Percentiles rank a stretch among this genome's conserved stretches.
phyloP scores from a whole-genome alignment of 331 rosid species.

The Erythrophleum ivorense region DNA sequence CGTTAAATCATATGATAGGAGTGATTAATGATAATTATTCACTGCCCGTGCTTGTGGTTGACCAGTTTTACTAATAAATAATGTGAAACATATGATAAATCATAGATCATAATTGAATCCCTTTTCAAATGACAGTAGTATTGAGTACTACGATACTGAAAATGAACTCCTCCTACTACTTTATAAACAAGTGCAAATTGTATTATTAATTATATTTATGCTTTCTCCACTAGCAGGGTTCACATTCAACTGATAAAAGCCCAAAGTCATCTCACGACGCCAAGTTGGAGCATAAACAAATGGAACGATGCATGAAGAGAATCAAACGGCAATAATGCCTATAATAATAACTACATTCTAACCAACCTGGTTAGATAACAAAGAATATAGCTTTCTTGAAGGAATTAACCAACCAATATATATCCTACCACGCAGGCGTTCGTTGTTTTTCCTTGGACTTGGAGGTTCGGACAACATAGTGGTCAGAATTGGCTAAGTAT shows the following conservation, averaged over 20 bases:
- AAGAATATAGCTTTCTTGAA: neutral
- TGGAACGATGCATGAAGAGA: neutral
- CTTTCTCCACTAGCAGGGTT: conserved; percentile 3
- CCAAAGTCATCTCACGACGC: conserved; percentile 5
- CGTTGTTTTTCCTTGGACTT: conserved; percentile 73
- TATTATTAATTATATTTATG: neutral
- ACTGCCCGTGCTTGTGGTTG: conserved; percentile 1
- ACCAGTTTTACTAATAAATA: conserved; percentile 27
- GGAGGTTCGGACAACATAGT: conserved; percentile 65
- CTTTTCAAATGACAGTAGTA: neutral
- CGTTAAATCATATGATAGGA: neutral
- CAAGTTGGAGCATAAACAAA: conserved; percentile 1
- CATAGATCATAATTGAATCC: neutral
- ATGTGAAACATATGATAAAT: neutral
- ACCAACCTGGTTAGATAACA: neutral
- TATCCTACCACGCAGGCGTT: conserved; percentile 91
- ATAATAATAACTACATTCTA: neutral
- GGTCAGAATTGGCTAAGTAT: conserved; percentile 75
- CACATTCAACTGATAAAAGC: neutral
- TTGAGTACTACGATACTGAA: neutral
- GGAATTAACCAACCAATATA: neutral
- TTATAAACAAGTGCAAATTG: neutral
- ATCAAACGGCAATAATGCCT: conserved; percentile 7
- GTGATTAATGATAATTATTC: neutral
- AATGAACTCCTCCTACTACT: neutral